Evolutionary conservation across 371 early-diverging fungal genomes (phyloP).

Genomic region (Rhizopus microsporus): DNA sequence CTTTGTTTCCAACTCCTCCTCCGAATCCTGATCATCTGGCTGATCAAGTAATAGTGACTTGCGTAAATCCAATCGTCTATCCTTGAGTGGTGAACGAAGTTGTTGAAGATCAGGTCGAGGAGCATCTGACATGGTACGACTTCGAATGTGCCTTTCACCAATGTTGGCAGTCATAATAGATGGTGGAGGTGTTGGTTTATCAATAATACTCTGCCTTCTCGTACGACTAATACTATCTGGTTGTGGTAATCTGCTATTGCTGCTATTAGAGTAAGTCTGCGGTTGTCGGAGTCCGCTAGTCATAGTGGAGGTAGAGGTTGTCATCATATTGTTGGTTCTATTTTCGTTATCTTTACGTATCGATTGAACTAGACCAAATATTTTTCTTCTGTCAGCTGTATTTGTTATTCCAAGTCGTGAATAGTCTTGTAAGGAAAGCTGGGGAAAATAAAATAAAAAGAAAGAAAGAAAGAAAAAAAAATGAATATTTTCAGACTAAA

Average conservation of each 20-base stretch:
- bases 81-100: not conserved
- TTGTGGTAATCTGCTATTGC: not conserved
- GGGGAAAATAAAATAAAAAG: slow-evolving; percentile 6
- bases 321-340: slow-evolving; percentile 4
- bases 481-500: not conserved
- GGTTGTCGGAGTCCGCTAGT: slow-evolving; percentile 29
- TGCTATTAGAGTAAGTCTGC: slow-evolving; percentile 11
- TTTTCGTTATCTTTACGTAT: slow-evolving; percentile 32
- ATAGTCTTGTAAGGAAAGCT: slow-evolving; percentile 86
- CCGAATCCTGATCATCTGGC: slow-evolving; percentile 10
- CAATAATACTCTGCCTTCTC: slow-evolving; percentile 15
- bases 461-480: not conserved
- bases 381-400: slow-evolving; percentile 74
- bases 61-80: slow-evolving; percentile 10
- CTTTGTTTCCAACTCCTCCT: slow-evolving; percentile 39
- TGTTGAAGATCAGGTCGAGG: slow-evolving; percentile 13
- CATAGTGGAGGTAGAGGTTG: not conserved
- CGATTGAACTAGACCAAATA: slow-evolving; percentile 65
- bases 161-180: not conserved
- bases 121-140: slow-evolving; percentile 34
- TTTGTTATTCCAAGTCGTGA: slow-evolving; percentile 69
- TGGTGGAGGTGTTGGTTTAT: slow-evolving; percentile 14
- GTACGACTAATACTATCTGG: slow-evolving; percentile 9
- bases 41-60: slow-evolving; percentile 12
- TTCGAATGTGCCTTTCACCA: slow-evolving; percentile 14